Evolutionary conservation across 805 yeast species (phyloP).

Genomic region (Wickerhamomyces rabaulensis): DNA sequence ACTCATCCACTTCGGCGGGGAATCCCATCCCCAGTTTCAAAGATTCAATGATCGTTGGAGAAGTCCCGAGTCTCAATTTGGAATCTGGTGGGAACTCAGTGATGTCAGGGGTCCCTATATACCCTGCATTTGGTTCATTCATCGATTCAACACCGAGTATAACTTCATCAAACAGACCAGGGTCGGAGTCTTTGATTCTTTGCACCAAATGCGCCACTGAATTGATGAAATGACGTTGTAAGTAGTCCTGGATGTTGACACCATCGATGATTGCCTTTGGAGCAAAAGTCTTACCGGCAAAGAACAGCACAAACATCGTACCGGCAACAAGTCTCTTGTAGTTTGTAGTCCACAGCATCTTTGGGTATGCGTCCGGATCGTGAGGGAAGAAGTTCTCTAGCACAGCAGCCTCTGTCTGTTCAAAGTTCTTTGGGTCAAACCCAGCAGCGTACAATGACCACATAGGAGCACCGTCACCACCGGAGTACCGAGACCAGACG

Average conservation of each 20-base stretch:
- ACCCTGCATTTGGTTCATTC: slow-evolving; percentile 82
- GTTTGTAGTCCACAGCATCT: slow-evolving; percentile 93
- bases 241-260: slow-evolving; percentile 68
- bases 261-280: slow-evolving; percentile 73
- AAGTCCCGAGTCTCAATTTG: slow-evolving; percentile 68
- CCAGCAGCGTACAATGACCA: slow-evolving; percentile 94
- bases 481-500: slow-evolving; percentile 84
- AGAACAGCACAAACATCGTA: slow-evolving; percentile 83
- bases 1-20: slow-evolving; percentile 60
- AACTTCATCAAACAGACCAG: slow-evolving; percentile 41
- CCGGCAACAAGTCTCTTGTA: slow-evolving; percentile 69
- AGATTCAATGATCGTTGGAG: slow-evolving; percentile 77
- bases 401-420: slow-evolving; percentile 71
- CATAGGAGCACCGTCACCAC: slow-evolving; percentile 91
- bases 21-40: slow-evolving; percentile 77
- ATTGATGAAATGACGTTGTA: slow-evolving; percentile 57
- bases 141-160: slow-evolving; percentile 76
- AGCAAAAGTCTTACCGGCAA: slow-evolving; percentile 70
- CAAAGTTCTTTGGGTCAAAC: slow-evolving; percentile 68
- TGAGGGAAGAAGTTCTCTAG: slow-evolving; percentile 53
- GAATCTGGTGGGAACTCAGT: slow-evolving; percentile 51
- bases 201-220: slow-evolving; percentile 47
- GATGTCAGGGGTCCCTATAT: slow-evolving; percentile 58
- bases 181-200: slow-evolving; percentile 33
- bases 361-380: slow-evolving; percentile 46